Evolutionary conservation across 2,329 filamentous ascomycete species (phyloP), one percentile per base, ranked within the genome.

Genomic region (Claviceps paspali): DNA sequence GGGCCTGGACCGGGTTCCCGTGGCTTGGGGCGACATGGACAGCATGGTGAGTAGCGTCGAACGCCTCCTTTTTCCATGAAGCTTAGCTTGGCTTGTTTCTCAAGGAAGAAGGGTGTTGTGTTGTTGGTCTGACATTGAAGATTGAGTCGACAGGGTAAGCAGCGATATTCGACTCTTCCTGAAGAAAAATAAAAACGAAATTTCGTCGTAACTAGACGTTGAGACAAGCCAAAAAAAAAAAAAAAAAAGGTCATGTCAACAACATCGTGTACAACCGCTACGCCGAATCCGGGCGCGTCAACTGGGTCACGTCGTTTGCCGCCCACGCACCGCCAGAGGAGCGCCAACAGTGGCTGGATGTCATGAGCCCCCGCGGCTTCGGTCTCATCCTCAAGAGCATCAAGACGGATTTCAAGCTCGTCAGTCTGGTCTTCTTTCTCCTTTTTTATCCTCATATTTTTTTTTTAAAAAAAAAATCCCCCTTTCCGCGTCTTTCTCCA

Each of bases 1-100:
- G 35, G 72, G 82, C 0, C 52, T 88, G 24, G 72, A 74, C 44
- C 63, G 68, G 37, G 76, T 83, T 41, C 65, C 68, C 45, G 78
- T 92, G 18, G 76, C 74, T 0, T 92, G 83, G 84, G 86, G 85
- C 22, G 85, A 94, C 55, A 84, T 86, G 80, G 82, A 75, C 45
- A 61, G 56, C 46, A 73, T 74, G 70, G 69, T 73, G 51, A 58
- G 64, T 57, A 6, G n/a, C n/a, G n/a, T n/a, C n/a, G n/a, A n/a
- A n/a, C n/a, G n/a, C n/a, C n/a, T n/a, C n/a, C n/a, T n/a, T n/a
- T n/a, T n/a, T n/a, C n/a, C n/a, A n/a, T n/a, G n/a, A n/a, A n/a
- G n/a, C n/a, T n/a, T n/a, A n/a, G n/a, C n/a, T n/a, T n/a, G n/a
- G n/a, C n/a, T n/a, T n/a, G n/a, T n/a, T n/a, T n/a, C n/a, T n/a